Evolutionary conservation across 257 asterid genomes (phyloP), one percentile per base, ranked within the genome.

Genomic region (Primulina eburnea): DNA sequence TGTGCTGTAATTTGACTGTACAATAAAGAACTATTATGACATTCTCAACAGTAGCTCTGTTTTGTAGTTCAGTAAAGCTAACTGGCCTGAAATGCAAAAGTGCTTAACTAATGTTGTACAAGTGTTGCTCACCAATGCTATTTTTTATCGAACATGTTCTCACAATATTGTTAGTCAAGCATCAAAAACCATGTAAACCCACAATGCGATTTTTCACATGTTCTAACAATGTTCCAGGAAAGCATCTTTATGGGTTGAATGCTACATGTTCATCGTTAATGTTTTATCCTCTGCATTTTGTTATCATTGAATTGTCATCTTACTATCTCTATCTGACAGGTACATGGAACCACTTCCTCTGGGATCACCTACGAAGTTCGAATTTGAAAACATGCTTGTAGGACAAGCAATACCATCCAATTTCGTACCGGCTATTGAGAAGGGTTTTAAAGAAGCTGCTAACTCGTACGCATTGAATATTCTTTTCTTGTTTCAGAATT

Each of bases 401-500:
- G 99, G 99, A 71, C 96, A 88, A 81, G 88, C 90, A 69, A 75
- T 94, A 78, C 97, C 99, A 28, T 87, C 97, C 73, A 86, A 81
- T 73, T 94, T 86, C 75, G 89, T 94, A 68, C 97, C 99, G 33
- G 96, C 99, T 67, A 94, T 94, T 70, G 99, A 94, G 75, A 94
- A 91, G 80, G 99, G 99, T 58, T 91, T 94, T 76, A 89, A 78
- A 81, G 99, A 94, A 84, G 99, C 99, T 72, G 97, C 93, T 64
- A 94, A 94, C 86, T 94, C 99, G 99, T 94, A 81, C 68, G 96
- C 81, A 28, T 68, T 77, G 55, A 70, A 61, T 62, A 60, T 69
- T 50, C 55, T 62, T 60, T 28, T 58, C 26, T 43, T 24, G 55
- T 43, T 1, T 21, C 12, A 65, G 57, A 20, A 38, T 17, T 50